Percentiles rank a stretch among this genome's conserved stretches.
Evolutionary conservation across 192 early-diverging fungal species (phyloP).

Genomic region (Coemansia sp.): DNA sequence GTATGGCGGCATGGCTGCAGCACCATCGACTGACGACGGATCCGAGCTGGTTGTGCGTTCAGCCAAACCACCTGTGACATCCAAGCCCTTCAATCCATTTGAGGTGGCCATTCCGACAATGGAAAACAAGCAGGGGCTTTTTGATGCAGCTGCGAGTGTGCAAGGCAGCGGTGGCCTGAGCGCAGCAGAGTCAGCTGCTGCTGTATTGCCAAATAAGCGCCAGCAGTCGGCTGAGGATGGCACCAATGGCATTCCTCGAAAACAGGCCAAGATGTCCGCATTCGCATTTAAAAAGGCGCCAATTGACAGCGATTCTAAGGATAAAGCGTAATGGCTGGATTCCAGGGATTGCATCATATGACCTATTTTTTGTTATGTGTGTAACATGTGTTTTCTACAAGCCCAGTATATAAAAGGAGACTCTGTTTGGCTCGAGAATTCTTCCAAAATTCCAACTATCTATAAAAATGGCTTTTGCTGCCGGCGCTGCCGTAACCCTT

Average conservation of each 20-base stretch:
- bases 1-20: slow-evolving; percentile 2
- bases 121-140: slow-evolving; percentile 48
- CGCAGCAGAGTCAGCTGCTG: slow-evolving; percentile 10
- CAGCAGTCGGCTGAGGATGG: slow-evolving; percentile 5
- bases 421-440: neutral
- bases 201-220: slow-evolving; percentile 18
- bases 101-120: slow-evolving; percentile 34
- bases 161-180: slow-evolving; percentile 12
- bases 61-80: slow-evolving; percentile 27
- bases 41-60: slow-evolving; percentile 16
- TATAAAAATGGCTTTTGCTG: slow-evolving; percentile 46
- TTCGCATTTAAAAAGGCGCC: slow-evolving; percentile 24
- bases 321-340: neutral
- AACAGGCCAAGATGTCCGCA: slow-evolving; percentile 28
- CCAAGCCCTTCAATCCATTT: slow-evolving; percentile 51
- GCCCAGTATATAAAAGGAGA: neutral
- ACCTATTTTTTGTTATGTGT: slow-evolving; percentile 4
- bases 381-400: neutral
- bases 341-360: neutral
- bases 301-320: neutral
- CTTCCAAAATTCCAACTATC: neutral
- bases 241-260: slow-evolving; percentile 10
- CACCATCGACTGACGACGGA: neutral
- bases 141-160: slow-evolving; percentile 44
- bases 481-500: slow-evolving; percentile 47